A percentile compares a stretch with the other conserved stretches of the same genome.
Evolutionary conservation across 2,329 filamentous ascomycete genomes (phyloP).

Genomic region (Exophiala bonariae): DNA sequence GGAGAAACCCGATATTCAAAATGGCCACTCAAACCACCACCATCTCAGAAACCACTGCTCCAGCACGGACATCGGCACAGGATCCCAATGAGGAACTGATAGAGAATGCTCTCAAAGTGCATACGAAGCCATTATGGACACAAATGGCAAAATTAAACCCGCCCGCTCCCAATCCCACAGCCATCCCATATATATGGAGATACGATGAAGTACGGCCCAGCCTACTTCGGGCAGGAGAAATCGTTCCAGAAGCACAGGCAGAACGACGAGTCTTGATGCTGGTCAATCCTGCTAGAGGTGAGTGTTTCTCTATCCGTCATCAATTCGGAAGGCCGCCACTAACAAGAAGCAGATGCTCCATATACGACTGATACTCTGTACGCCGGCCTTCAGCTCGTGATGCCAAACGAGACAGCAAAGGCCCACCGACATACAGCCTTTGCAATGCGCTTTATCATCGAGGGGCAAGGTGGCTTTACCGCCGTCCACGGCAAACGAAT

Average conservation of each 20-base stretch:
- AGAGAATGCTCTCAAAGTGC: constrained; percentile 19
- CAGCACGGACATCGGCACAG: constrained; percentile 7
- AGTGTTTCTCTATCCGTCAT: background rate
- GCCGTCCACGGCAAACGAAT: constrained; percentile 57
- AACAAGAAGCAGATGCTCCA: constrained; percentile 39
- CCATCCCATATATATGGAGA: constrained; percentile 31
- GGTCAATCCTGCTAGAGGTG: constrained; percentile 41
- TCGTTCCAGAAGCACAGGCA: constrained; percentile 39
- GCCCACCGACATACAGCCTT: constrained; percentile 59
- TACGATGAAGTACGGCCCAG: constrained; percentile 38
- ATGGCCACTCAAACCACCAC: constrained; percentile 14
- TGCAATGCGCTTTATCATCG: constrained; percentile 59
- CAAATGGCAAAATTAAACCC: constrained; percentile 48
- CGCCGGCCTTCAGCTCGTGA: constrained; percentile 57
- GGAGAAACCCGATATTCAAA: too few relatives aligned
- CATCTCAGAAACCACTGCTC: constrained; percentile 6
- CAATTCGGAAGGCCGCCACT: background rate
- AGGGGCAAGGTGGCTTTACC: constrained; percentile 57
- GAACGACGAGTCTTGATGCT: constrained; percentile 44
- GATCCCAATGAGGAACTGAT: constrained; percentile 17
- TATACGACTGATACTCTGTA: constrained; percentile 61
- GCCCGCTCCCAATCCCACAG: constrained; percentile 23
- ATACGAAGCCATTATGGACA: constrained; percentile 46
- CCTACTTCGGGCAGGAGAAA: constrained; percentile 37
- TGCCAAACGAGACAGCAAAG: constrained; percentile 56